Evolutionary conservation across 257 asterid species (phyloP).

Genomic region (Eucommia ulmoides): DNA sequence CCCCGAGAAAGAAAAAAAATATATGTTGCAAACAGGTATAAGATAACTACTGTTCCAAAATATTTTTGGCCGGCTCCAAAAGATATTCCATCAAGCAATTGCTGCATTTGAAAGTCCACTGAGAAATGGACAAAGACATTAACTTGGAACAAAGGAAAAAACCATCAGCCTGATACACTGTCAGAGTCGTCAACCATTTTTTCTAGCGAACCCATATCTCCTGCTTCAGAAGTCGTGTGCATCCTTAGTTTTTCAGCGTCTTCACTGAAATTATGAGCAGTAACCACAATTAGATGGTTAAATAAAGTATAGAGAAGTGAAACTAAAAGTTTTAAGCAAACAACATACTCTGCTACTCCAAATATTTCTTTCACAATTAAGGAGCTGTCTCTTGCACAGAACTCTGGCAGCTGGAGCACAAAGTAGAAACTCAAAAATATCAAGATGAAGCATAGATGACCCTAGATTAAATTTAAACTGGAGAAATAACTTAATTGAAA

Average conservation of each 20-base stretch:
- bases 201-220: constrained; percentile 65
- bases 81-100: constrained; percentile 21
- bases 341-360: constrained; percentile 89
- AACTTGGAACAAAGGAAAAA: too few relatives aligned
- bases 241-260: constrained; percentile 89
- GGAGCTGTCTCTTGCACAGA: constrained; percentile 72
- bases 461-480: too few relatives aligned
- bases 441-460: too few relatives aligned
- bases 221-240: constrained; percentile 67
- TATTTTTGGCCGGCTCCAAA: background rate
- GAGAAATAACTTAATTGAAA: too few relatives aligned
- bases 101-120: constrained; percentile 26
- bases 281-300: background rate
- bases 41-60: background rate
- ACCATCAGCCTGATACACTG: too few relatives aligned
- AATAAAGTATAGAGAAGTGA: background rate
- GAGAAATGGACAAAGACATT: too few relatives aligned
- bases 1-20: background rate
- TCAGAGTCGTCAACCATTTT: constrained; percentile 70
- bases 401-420: constrained; percentile 65
- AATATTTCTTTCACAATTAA: constrained; percentile 74
- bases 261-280: constrained; percentile 38
- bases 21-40: background rate
- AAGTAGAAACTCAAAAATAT: constrained; percentile 1
- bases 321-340: constrained; percentile 7